phyloP scores from a whole-genome alignment of 1,284 basidiomycete genomes.

The Ustilago tritici region DNA sequence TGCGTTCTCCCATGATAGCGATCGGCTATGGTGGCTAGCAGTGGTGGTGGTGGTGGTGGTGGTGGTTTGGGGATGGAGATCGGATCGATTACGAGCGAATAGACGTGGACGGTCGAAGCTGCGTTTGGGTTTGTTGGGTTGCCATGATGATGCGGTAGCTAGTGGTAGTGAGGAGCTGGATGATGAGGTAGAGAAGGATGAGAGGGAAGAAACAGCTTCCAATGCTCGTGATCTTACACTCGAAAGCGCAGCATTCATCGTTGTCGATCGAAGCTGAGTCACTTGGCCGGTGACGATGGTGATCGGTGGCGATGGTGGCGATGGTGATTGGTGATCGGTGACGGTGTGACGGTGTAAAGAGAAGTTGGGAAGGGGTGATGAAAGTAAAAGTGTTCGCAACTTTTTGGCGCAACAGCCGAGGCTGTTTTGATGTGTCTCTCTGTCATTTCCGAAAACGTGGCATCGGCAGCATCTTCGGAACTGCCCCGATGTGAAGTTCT shows the following conservation, averaged over 20 bases:
- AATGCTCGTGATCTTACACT: constrained; percentile 36
- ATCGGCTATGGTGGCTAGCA: not conserved
- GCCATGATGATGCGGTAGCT: constrained; percentile 13
- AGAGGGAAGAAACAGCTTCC: constrained; percentile 25
- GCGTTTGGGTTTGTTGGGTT: constrained; percentile 10
- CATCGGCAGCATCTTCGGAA: not conserved
- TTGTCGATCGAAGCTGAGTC: not conserved
- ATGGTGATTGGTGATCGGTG: constrained; percentile 6
- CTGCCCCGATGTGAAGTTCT: not conserved
- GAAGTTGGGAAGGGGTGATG: not conserved
- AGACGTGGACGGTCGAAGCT: constrained; percentile 31
- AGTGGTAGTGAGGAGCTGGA: not conserved
- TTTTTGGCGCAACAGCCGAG: not conserved
- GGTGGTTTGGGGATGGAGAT: not conserved
- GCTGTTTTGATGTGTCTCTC: not conserved
- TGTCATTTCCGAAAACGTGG: constrained; percentile 3
- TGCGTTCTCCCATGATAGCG: constrained; percentile 4
- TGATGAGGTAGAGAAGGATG: not conserved
- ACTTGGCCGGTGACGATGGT: not conserved
- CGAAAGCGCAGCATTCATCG: constrained; percentile 35
- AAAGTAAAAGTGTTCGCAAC: not conserved
- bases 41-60: not conserved
- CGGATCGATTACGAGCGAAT: constrained; percentile 21
- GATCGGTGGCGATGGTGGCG: not conserved
- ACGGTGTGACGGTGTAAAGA: not conserved